A percentile compares a stretch with the other conserved stretches of the same genome.
phyloP scores from a whole-genome alignment of 148 eudicot species.

The Fagopyrum esculentum region DNA sequence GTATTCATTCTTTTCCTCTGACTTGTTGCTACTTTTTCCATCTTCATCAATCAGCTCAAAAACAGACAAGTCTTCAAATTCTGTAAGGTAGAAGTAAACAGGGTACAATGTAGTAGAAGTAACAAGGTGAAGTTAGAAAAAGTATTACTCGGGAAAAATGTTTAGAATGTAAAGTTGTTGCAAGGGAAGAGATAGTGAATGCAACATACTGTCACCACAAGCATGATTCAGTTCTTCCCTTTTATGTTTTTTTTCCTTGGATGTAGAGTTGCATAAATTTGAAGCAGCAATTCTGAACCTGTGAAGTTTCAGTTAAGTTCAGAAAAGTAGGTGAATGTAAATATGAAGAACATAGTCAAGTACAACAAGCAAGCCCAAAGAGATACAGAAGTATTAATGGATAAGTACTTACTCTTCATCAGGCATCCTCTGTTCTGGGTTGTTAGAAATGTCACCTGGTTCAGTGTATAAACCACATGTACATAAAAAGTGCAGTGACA shows the following conservation, averaged over 20 bases:
- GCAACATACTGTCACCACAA: conserved; percentile 9
- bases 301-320: not conserved
- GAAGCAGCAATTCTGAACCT: conserved; percentile 1
- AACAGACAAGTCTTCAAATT: not conserved
- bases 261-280: conserved; percentile 8
- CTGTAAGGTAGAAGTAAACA: not conserved
- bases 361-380: not conserved
- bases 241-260: not conserved
- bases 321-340: not conserved
- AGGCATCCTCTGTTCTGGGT: not conserved
- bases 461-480: not conserved
- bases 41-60: conserved; percentile 13
- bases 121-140: not conserved
- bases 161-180: not conserved
- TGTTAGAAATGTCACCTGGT: not conserved
- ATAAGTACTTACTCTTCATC: conserved; percentile 6
- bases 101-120: not conserved
- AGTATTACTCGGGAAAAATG: not conserved
- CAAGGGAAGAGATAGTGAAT: not conserved
- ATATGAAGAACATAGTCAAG: not conserved
- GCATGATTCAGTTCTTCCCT: not conserved
- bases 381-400: not conserved
- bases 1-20: not conserved
- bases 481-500: not conserved
- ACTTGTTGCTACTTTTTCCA: conserved; percentile 9